phyloP scores from a whole-genome alignment of 371 early-diverging fungal genomes.

The Mucor mucedo region DNA sequence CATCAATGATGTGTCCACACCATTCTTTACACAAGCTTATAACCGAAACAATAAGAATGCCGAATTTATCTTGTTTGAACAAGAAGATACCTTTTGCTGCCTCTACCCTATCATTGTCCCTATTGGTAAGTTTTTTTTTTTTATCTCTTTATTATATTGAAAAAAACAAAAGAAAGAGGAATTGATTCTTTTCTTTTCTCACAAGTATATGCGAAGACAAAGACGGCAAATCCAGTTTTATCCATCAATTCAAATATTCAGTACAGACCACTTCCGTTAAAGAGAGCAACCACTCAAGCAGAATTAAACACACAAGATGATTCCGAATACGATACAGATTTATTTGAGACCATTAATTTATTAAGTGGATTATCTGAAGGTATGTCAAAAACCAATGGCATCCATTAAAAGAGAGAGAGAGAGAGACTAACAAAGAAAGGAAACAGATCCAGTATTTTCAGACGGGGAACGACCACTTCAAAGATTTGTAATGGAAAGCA shows the following conservation, averaged over 20 bases:
- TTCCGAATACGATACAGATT: constrained; percentile 57
- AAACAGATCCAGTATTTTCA: constrained; percentile 36
- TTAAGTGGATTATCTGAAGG: constrained; percentile 63
- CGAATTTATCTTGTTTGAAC: constrained; percentile 49
- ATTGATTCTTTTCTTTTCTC: no score
- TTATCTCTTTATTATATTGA: constrained; percentile 1
- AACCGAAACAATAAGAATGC: constrained; percentile 56
- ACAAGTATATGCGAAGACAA: constrained; percentile 54
- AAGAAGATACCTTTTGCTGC: constrained; percentile 58
- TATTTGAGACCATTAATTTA: constrained; percentile 66
- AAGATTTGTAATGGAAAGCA: constrained; percentile 46
- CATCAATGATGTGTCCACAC: constrained; percentile 38
- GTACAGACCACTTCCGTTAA: constrained; percentile 50
- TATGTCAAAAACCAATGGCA: constrained; percentile 17
- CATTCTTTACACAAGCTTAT: constrained; percentile 62
- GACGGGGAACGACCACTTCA: constrained; percentile 30
- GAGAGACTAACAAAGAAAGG: not conserved
- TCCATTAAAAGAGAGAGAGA: not conserved
- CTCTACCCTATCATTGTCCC: constrained; percentile 63
- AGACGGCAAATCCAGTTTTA: constrained; percentile 34
- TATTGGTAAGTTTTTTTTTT: constrained; percentile 56
- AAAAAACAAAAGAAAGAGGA: no score
- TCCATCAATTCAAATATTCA: constrained; percentile 55
- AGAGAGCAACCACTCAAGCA: constrained; percentile 18
- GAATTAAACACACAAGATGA: constrained; percentile 34